Evolutionary conservation across 2,329 filamentous ascomycete species (phyloP).

Genomic region (Aspergillus sp.): DNA sequence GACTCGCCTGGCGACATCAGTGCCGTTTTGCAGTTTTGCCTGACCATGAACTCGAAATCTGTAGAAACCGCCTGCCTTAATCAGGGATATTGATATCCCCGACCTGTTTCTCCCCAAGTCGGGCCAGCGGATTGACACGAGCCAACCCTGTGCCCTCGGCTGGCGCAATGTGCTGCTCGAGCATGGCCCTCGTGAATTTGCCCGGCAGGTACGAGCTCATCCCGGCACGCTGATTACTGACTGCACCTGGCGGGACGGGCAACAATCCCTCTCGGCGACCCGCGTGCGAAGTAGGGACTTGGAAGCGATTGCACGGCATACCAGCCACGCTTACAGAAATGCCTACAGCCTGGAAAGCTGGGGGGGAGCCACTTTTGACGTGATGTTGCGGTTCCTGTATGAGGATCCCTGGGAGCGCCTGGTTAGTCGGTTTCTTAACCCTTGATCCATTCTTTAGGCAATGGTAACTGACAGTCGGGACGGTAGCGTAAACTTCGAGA

Average conservation of each 20-base stretch:
- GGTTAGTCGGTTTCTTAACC: not conserved
- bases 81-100: too few relatives aligned
- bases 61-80: too few relatives aligned
- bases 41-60: too few relatives aligned
- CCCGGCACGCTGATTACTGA: constrained; percentile 97
- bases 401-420: constrained; percentile 98
- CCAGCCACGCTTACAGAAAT: constrained; percentile 84
- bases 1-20: too few relatives aligned
- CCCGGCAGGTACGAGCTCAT: constrained; percentile 86
- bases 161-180: too few relatives aligned
- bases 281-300: constrained; percentile 93
- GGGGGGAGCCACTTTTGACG: constrained; percentile 97
- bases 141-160: too few relatives aligned
- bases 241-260: constrained; percentile 97
- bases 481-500: constrained; percentile 75
- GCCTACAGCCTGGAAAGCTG: constrained; percentile 94
- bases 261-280: constrained; percentile 93
- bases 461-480: too few relatives aligned
- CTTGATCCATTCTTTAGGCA: too few relatives aligned
- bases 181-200: constrained; percentile 70
- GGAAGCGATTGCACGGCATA: constrained; percentile 91
- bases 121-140: too few relatives aligned
- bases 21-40: too few relatives aligned
- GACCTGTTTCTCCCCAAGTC: too few relatives aligned
- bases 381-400: constrained; percentile 97